Evolutionary conservation across 768 basidiomycete species (phyloP), one percentile per base, ranked within the genome.

Genomic region (Hemileccinum rubropunctum): DNA sequence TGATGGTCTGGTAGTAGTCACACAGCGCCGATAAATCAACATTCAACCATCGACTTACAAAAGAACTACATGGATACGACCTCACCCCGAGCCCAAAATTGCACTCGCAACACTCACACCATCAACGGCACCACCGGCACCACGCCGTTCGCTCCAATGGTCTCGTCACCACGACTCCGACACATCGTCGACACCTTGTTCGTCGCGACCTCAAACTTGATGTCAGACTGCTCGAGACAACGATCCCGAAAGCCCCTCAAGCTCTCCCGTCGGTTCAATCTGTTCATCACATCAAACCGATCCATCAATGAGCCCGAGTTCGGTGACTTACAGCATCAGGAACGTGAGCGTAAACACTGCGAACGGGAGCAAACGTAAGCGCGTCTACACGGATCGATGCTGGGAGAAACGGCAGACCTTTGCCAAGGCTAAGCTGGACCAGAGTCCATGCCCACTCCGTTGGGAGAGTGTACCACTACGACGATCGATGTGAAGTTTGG

Each of bases 331-430:
- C 52, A 58, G 37, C 10, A 27, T 48, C 40, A 58, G 36, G 21
- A 54, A 54, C 9, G 57, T 58, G n/a, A 58, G 30, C 13, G 52
- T 54, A n/a, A 54, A 58, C 18, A 54, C 57, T 58, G 6, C 18
- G 11, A 20, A 17, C 28, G 27, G 37, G 37, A 21, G 18, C 4
- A 6, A 42, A n/a, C 9, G 30, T 42, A 28, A 53, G 15, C 23
- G 6, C 4, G n/a, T 27, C 18, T 18, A 17, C 11, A 6, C 21
- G 6, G 9, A 32, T 6, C 17, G 4, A 20, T 5, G 26, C 5
- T 26, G 14, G n/a, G 6, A 0, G 35, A 15, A 18, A 21, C 6
- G 2, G 14, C 50, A 11, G 2, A 58, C 56, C 48, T 48, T 50
- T 58, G 8, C 57, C 52, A 6, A 58, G 43, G 38, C 52, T 51